A percentile compares a stretch with the other conserved stretches of the same genome.
Conservation (phyloP, 116 monocot species). For the Dioscorea cayenensis region DNA sequence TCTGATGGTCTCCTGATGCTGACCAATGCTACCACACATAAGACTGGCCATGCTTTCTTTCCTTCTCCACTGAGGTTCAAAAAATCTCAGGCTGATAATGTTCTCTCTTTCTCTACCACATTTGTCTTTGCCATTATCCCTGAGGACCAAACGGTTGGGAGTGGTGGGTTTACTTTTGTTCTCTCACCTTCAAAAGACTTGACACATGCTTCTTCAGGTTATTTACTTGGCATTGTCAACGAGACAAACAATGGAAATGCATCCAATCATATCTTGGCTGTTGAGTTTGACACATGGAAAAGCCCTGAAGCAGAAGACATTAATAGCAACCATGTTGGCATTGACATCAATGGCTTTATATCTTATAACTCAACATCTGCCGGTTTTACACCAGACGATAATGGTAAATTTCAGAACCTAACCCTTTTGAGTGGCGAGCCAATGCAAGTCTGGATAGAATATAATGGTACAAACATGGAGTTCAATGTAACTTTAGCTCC, state of each 20-base stretch:
- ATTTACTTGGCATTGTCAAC: slow-evolving; percentile 27
- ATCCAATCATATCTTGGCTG: slow-evolving; percentile 25
- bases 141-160: slow-evolving; percentile 1
- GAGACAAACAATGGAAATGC: slow-evolving; percentile 10
- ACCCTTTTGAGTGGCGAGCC: slow-evolving; percentile 17
- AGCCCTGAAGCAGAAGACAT: slow-evolving; percentile 6
- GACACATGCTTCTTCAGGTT: slow-evolving; percentile 3
- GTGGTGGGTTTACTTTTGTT: slow-evolving; percentile 24
- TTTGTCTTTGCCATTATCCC: slow-evolving; percentile 30
- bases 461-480: no score
- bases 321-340: slow-evolving; percentile 26
- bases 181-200: slow-evolving; percentile 16
- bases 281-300: slow-evolving; percentile 31
- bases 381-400: background rate
- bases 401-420: slow-evolving; percentile 18
- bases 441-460: no score
- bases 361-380: slow-evolving; percentile 11
- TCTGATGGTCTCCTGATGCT: slow-evolving; percentile 4
- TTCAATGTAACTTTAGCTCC: no score
- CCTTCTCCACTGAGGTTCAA: no score
- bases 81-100: no score
- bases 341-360: slow-evolving; percentile 22
- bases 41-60: no score
- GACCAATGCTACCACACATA: background rate
- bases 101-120: slow-evolving; percentile 25